Conservation (phyloP, 2,329 filamentous ascomycete species). For the Fusarium irregulare region DNA sequence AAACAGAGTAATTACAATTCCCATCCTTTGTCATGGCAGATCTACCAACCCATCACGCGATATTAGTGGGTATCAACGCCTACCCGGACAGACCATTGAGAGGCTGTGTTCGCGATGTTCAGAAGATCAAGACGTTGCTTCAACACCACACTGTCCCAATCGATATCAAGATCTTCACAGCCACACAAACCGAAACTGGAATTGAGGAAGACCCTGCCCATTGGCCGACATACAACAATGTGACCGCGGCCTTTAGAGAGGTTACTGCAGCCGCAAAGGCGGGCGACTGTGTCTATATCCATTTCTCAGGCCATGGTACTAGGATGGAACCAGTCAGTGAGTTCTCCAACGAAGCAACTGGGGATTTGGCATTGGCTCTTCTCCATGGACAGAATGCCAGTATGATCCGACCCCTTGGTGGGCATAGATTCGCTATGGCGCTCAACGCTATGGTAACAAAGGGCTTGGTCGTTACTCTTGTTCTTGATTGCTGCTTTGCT, state of each 20-base stretch:
- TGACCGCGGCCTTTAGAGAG: not conserved
- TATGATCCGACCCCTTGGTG: not conserved
- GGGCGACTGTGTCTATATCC: conserved; percentile 11
- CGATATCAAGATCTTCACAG: conserved; percentile 8
- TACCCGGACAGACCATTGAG: conserved; percentile 3
- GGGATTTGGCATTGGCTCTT: conserved; percentile 21
- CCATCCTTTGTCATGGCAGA: not conserved
- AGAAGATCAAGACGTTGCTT: conserved; percentile 3
- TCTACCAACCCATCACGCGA: not conserved
- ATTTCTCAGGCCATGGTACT: conserved; percentile 19
- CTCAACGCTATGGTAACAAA: conserved; percentile 17
- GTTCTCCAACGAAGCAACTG: not conserved
- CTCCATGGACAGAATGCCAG: not conserved
- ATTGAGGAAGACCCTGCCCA: not conserved
- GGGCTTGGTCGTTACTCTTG: conserved; percentile 22
- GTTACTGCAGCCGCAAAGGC: not conserved
- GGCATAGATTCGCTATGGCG: not conserved
- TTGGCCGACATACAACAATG: not conserved
- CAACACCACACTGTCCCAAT: not conserved
- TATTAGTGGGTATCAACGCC: conserved; percentile 23
- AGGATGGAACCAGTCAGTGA: not conserved
- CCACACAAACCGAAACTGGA: not conserved
- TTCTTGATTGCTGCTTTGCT: conserved; percentile 37
- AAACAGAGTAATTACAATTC: not conserved
- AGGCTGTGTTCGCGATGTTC: conserved; percentile 19